Evolutionary conservation across 2,329 filamentous ascomycete genomes (phyloP).

Genomic region (Sporothrix euskadiensis): DNA sequence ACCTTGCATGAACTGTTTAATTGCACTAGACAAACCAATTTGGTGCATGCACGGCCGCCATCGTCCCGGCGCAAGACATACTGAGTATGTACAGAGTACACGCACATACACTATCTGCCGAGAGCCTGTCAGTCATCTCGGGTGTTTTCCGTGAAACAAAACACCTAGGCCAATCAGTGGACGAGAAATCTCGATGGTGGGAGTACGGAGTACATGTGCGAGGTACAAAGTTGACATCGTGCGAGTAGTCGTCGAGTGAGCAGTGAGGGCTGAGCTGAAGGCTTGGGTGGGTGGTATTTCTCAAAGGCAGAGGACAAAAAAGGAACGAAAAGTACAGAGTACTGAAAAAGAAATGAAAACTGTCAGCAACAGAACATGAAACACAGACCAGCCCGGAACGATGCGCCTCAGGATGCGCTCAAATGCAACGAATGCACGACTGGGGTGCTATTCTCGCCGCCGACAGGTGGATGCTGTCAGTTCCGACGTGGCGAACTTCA

Average conservation of each 20-base stretch:
- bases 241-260: not conserved
- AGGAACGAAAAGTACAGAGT: not conserved
- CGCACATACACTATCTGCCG: not conserved
- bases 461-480: not conserved
- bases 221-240: not conserved
- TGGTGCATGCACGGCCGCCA: not conserved
- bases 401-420: not conserved
- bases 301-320: not conserved
- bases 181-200: not conserved
- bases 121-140: constrained; percentile 18
- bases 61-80: not conserved
- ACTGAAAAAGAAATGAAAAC: not conserved
- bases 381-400: not conserved
- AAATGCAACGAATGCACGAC: not conserved
- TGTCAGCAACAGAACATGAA: constrained; percentile 15
- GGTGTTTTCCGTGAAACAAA: constrained; percentile 20
- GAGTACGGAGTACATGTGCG: not conserved
- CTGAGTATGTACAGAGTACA: no score
- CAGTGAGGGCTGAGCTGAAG: not conserved
- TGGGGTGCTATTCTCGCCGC: not conserved
- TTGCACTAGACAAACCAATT: constrained; percentile 9
- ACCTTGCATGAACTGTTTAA: constrained; percentile 6
- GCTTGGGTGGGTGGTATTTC: not conserved
- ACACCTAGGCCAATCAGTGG: not conserved
- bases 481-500: constrained; percentile 6